These are phyloP conservation scores for Lepiota subincarnata DNA, from an alignment of 768 basidiomycete genomes.

Conservation along the genomic window DNA sequence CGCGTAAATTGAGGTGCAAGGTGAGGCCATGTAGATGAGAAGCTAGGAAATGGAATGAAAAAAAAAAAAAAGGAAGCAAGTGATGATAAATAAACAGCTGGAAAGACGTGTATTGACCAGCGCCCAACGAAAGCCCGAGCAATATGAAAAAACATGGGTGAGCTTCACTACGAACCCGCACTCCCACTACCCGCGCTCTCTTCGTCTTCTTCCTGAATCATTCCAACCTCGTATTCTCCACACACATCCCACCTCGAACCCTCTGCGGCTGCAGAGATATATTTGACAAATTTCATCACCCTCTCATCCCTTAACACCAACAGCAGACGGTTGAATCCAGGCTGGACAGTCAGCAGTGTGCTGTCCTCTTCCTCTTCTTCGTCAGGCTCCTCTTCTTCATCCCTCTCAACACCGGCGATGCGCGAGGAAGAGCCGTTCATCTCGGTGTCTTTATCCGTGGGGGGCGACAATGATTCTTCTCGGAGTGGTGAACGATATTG, in stretches of 20 bases:
- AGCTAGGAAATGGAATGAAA: no score
- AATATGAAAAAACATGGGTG: no score
- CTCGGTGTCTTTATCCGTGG: not conserved
- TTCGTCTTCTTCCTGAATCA: conserved; percentile 61
- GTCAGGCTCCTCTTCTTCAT: conserved; percentile 30
- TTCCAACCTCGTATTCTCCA: conserved; percentile 88
- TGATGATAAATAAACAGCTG: no score
- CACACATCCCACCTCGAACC: conserved; percentile 94
- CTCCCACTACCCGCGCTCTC: conserved; percentile 27
- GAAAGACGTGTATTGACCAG: no score
- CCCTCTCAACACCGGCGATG: conserved; percentile 14
- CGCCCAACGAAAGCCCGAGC: no score
- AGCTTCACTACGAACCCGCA: not conserved
- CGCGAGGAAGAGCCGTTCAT: not conserved
- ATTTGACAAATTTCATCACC: conserved; percentile 95
- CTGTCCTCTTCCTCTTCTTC: conserved; percentile 65
- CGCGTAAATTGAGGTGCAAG: not conserved
- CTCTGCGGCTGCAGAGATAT: conserved; percentile 83
- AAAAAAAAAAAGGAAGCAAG: no score
- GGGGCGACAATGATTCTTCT: not conserved
- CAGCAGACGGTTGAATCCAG: conserved; percentile 85
- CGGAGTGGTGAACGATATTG: not conserved
- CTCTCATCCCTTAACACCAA: conserved; percentile 89
- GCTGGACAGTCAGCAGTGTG: conserved; percentile 82
- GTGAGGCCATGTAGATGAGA: not conserved